A percentile compares a stretch with the other conserved stretches of the same genome.
These are phyloP conservation scores for Penicillium sp. DNA, from an alignment of 2,329 filamentous ascomycete species.

Conservation along the genomic window DNA sequence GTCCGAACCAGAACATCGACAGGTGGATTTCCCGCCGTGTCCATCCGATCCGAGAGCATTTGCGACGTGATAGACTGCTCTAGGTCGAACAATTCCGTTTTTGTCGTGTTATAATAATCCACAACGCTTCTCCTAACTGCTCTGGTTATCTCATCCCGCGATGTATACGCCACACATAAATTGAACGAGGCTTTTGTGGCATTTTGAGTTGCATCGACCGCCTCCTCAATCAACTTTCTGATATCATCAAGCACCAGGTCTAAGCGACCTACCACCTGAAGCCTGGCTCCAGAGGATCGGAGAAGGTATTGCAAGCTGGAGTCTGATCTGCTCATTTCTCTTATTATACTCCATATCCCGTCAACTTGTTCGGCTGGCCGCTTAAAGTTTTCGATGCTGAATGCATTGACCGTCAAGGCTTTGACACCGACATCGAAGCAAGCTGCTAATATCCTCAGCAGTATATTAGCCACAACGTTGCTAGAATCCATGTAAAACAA, in stretches of 20 bases:
- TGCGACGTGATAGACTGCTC: background rate
- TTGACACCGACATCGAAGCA: background rate
- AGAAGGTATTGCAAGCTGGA: background rate
- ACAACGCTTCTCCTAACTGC: background rate
- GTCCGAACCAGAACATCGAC: background rate
- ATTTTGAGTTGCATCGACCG: background rate
- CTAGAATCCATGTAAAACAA: background rate
- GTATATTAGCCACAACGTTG: too few species aligned
- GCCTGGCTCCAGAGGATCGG: too few species aligned
- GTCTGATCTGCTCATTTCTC: background rate
- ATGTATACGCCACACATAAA: background rate
- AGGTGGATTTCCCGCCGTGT: background rate
- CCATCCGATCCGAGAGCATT: background rate
- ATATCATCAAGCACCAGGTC: background rate
- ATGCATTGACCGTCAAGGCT: background rate
- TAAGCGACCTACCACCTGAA: background rate
- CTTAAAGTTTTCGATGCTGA: background rate
- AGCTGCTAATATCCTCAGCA: background rate
- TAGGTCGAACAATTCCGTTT: background rate
- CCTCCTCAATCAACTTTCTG: background rate
- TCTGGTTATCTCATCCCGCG: background rate
- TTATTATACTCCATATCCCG: background rate
- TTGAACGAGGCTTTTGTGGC: background rate
- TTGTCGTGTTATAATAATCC: too few species aligned
- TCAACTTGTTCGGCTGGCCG: background rate